Evolutionary conservation across 169 alveolate genomes (phyloP), one percentile per base, ranked within the genome.

Genomic region (Amoebophrya sp.): DNA sequence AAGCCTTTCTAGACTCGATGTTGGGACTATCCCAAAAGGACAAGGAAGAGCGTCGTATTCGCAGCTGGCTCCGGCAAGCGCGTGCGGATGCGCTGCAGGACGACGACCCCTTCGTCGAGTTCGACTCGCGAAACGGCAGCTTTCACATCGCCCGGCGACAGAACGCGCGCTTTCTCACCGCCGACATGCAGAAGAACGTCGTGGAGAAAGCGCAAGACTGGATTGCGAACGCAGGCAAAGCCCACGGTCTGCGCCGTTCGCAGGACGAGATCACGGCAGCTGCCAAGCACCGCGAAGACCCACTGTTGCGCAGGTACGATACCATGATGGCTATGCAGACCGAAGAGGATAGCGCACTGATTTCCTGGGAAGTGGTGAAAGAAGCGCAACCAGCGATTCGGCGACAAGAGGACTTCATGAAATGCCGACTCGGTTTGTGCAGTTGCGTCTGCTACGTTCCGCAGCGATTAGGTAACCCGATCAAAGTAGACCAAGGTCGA

Each of bases 91-190:
- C 83, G 83, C 33, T 6, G 33, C 0, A 26, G 83, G 83, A 65
- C 83, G 83, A 65, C 83, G 83, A 65, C 83, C 83, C 83, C 83
- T 65, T 65, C 83, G 2, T 6, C 39, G 83, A 65, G 83, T 65
- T 65, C 83, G 83, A 65, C 83, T 29, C 83, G 83, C 83, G 83
- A 26, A 65, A 26, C 26, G 83, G 38, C 39, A 65, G 33, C 83
- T 65, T 65, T 36, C 18, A 1, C 83, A 65, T 65, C 26, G 83
- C 83, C 33, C 83, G 83, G 33, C 83, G 83, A 36, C 83, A 65
- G 83, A 65, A 65, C 83, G 18, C 39, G 38, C 83, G 83, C 83
- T 65, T 65, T 36, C 83, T 65, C 83, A 65, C 12, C 26, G 83
- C 83, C 39, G 83, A 65, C 83, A 18, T 26, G 36, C 39, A 65